A percentile compares a stretch with the other conserved stretches of the same genome.
Conservation (phyloP, 2,329 filamentous ascomycete genomes). For the Colletotrichum sidae region DNA sequence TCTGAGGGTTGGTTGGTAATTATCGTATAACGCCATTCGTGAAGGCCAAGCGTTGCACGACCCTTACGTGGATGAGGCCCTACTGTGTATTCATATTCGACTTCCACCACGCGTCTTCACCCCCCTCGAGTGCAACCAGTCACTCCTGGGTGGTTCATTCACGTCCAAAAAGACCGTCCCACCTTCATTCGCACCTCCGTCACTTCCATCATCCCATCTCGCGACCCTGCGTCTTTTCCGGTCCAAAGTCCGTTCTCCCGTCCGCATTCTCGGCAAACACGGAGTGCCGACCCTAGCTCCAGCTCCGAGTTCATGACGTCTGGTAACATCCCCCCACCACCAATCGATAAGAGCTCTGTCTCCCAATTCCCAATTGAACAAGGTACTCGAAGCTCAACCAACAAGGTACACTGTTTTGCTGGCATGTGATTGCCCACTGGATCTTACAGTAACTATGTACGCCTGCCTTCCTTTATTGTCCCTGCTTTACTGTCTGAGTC, state of each 20-base stretch:
- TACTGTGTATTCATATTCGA: too few relatives aligned
- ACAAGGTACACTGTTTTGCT: neutral
- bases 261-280: constrained; percentile 14
- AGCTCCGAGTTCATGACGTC: neutral
- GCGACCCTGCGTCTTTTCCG: too few relatives aligned
- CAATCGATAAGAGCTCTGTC: constrained; percentile 31
- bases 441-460: neutral
- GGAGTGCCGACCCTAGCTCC: constrained; percentile 6
- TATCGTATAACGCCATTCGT: too few relatives aligned
- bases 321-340: constrained; percentile 8
- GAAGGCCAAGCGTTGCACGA: too few relatives aligned
- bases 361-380: neutral
- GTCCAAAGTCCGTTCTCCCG: constrained; percentile 1
- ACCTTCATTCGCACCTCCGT: too few relatives aligned
- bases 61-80: too few relatives aligned
- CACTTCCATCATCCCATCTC: too few relatives aligned
- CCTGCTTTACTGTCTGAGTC: neutral
- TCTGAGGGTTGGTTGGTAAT: too few relatives aligned
- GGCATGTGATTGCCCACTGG: constrained; percentile 22
- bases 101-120: too few relatives aligned
- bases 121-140: too few relatives aligned
- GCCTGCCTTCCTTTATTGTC: neutral
- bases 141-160: too few relatives aligned
- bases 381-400: neutral
- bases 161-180: too few relatives aligned